Evolutionary conservation across 2,329 filamentous ascomycete genomes (phyloP).

Genomic region (Pseudocercospora musae): DNA sequence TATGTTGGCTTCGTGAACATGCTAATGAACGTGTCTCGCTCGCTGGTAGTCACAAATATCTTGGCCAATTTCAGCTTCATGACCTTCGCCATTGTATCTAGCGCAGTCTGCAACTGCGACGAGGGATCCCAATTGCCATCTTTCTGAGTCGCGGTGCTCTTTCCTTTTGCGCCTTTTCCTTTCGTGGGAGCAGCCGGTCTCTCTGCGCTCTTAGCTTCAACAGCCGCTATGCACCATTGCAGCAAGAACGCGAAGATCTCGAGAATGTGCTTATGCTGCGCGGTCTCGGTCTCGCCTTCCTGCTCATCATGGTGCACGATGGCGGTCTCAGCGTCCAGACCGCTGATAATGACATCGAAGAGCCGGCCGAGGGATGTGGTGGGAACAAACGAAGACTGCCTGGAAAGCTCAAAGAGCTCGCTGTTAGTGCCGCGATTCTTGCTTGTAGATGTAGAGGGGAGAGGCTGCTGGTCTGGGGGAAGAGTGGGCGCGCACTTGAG

Average conservation of each 20-base stretch:
- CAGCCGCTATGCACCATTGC: slow-evolving; percentile 92
- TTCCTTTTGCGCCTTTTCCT: slow-evolving; percentile 72
- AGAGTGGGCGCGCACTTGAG: slow-evolving; percentile 81
- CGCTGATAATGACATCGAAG: slow-evolving; percentile 78
- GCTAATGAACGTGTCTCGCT: slow-evolving; percentile 90
- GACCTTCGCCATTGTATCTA: slow-evolving; percentile 95
- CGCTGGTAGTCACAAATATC: slow-evolving; percentile 93
- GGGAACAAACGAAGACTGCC: slow-evolving; percentile 76
- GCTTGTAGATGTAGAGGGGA: slow-evolving; percentile 29
- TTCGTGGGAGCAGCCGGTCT: slow-evolving; percentile 72
- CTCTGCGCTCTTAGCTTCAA: slow-evolving; percentile 83
- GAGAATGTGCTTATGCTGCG: slow-evolving; percentile 84
- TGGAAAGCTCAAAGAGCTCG: slow-evolving; percentile 64
- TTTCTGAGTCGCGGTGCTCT: slow-evolving; percentile 61
- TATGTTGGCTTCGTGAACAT: slow-evolving; percentile 92
- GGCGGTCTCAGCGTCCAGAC: slow-evolving; percentile 72
- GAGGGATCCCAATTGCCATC: slow-evolving; percentile 86
- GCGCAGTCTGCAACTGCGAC: slow-evolving; percentile 77
- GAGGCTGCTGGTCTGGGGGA: slow-evolving; percentile 33
- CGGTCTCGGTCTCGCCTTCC: slow-evolving; percentile 59
- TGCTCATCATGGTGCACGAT: slow-evolving; percentile 85
- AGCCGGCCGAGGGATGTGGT: slow-evolving; percentile 85
- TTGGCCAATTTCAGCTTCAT: slow-evolving; percentile 86
- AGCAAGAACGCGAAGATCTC: slow-evolving; percentile 93
- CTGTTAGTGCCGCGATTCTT: slow-evolving; percentile 50